Conservation (phyloP, 176 grass and related monocot species). For the Triticum monococcum region DNA sequence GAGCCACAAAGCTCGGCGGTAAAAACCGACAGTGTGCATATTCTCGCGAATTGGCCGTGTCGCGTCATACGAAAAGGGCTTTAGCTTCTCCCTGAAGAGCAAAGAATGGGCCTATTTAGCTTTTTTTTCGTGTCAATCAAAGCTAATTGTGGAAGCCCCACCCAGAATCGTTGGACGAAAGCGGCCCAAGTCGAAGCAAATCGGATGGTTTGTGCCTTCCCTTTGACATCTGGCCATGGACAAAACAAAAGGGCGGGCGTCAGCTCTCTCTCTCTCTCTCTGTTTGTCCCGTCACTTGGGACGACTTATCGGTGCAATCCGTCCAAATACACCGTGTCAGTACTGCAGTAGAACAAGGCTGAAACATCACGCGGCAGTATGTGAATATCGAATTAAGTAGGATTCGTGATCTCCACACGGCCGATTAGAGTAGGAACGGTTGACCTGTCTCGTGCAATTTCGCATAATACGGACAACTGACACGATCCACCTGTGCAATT, state of each 20-base stretch:
- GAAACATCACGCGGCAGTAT: background rate
- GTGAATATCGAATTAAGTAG: background rate
- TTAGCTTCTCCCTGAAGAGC: constrained; percentile 30
- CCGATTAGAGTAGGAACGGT: background rate
- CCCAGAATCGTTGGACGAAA: constrained; percentile 29
- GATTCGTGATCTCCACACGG: background rate
- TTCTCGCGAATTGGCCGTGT: background rate
- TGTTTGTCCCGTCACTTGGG: background rate
- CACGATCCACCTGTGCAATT: background rate
- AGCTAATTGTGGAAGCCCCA: constrained; percentile 32
- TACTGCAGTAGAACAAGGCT: background rate
- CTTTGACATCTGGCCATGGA: background rate
- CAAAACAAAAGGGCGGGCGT: background rate
- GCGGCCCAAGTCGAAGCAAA: background rate
- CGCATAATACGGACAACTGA: background rate
- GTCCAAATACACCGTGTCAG: background rate
- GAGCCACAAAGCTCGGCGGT: background rate
- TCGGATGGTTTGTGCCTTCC: background rate
- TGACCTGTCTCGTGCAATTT: background rate
- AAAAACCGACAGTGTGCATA: background rate
- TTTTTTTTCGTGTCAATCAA: constrained; percentile 11
- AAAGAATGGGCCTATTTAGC: background rate
- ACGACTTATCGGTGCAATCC: background rate
- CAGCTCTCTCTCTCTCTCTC: background rate
- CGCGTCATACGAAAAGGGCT: constrained; percentile 8